Percentiles rank a stretch among this genome's conserved stretches.
These are phyloP conservation scores for Thielaviopsis musarum DNA, from an alignment of 2,329 filamentous ascomycete species.

Conservation along the genomic window DNA sequence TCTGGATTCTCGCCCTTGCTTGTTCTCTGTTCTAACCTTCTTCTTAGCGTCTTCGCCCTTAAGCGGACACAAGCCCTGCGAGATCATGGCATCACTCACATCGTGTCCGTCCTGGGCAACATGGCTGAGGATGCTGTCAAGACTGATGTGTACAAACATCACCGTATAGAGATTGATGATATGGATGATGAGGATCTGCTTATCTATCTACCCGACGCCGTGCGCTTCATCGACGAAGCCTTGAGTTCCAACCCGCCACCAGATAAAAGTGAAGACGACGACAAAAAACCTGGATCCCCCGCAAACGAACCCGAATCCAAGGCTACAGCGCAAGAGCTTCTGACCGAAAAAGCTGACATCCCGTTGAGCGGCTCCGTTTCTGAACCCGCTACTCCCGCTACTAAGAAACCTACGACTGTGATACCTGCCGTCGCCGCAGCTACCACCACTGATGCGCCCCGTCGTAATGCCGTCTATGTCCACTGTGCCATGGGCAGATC, in stretches of 20 bases:
- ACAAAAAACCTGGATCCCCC: neutral
- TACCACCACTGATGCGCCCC: neutral
- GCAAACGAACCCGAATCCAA: neutral
- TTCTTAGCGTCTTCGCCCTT: conserved; percentile 57
- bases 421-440: neutral
- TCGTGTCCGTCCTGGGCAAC: conserved; percentile 61
- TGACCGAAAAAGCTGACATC: neutral
- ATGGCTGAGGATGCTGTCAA: conserved; percentile 13
- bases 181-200: conserved; percentile 77
- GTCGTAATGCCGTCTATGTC: conserved; percentile 30
- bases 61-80: conserved; percentile 53
- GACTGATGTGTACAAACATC: conserved; percentile 43
- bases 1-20: neutral
- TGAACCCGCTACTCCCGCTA: neutral
- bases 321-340: neutral
- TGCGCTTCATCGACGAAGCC: conserved; percentile 68
- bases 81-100: conserved; percentile 67
- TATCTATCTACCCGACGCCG: conserved; percentile 59
- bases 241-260: conserved; percentile 24
- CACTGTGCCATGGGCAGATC: conserved; percentile 92
- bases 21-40: neutral
- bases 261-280: neutral
- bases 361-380: neutral
- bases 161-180: conserved; percentile 76
- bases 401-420: neutral